phyloP scores from a whole-genome alignment of 371 early-diverging fungal genomes.

The Globomyces sp. region DNA sequence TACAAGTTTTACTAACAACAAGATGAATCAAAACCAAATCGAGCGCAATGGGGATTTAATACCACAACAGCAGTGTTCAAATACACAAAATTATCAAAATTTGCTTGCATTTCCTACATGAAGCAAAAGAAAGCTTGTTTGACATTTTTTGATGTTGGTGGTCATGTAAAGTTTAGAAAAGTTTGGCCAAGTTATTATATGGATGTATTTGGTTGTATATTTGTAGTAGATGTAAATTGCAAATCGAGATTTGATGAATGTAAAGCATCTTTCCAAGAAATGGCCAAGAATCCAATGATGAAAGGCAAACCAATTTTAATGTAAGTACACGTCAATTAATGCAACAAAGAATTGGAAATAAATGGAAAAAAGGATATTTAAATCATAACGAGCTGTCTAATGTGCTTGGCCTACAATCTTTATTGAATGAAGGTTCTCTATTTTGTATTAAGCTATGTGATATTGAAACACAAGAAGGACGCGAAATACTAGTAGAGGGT shows the following conservation, averaged over 20 bases:
- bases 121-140: slow-evolving; percentile 2
- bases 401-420: too few relatives aligned
- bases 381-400: too few relatives aligned
- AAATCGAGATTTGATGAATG: slow-evolving; percentile 10
- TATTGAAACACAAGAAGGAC: too few relatives aligned
- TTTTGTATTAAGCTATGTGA: too few relatives aligned
- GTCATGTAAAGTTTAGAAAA: slow-evolving; percentile 15
- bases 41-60: slow-evolving; percentile 17
- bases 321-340: background rate
- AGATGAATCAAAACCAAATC: slow-evolving; percentile 8
- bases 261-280: slow-evolving; percentile 2
- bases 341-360: too few relatives aligned
- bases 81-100: background rate
- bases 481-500: too few relatives aligned
- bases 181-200: slow-evolving; percentile 22
- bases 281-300: slow-evolving; percentile 13
- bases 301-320: slow-evolving; percentile 17
- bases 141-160: slow-evolving; percentile 11
- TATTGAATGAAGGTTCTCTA: too few relatives aligned
- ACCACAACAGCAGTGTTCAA: slow-evolving; percentile 4
- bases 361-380: too few relatives aligned
- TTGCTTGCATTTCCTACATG: slow-evolving; percentile 1
- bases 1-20: background rate
- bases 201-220: slow-evolving; percentile 12
- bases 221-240: slow-evolving; percentile 1